Conservation (phyloP, 139 green algal species). For the Mychonastes homosphaera region DNA sequence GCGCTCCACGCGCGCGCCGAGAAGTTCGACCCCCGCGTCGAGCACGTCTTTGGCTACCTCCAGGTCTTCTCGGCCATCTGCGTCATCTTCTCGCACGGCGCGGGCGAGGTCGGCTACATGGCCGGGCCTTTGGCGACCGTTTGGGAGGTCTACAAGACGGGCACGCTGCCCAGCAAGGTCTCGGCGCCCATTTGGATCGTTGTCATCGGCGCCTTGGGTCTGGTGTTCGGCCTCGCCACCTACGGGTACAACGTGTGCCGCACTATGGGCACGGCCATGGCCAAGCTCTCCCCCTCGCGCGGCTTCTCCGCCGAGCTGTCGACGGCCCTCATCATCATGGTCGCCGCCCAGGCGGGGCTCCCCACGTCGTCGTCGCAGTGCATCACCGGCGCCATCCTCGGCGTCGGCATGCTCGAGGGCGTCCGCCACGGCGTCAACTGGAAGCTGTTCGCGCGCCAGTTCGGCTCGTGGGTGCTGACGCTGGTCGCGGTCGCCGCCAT, state of each 20-base stretch:
- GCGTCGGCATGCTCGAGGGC: constrained; percentile 33
- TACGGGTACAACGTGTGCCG: constrained; percentile 43
- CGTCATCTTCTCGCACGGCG: constrained; percentile 43
- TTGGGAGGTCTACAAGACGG: constrained; percentile 34
- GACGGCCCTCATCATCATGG: constrained; percentile 46
- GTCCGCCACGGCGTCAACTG: constrained; percentile 39
- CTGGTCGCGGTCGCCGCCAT: constrained; percentile 25
- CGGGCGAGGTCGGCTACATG: constrained; percentile 36
- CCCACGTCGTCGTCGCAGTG: constrained; percentile 10
- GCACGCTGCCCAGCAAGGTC: constrained; percentile 20
- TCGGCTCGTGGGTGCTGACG: constrained; percentile 29
- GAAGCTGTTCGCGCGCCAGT: constrained; percentile 28
- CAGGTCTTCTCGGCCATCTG: constrained; percentile 52
- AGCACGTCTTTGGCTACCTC: constrained; percentile 48
- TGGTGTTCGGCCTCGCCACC: constrained; percentile 50
- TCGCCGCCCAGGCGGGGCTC: constrained; percentile 30
- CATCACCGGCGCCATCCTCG: constrained; percentile 38
- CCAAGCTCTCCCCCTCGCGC: constrained; percentile 46
- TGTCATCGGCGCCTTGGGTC: constrained; percentile 31
- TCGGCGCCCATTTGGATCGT: constrained; percentile 36
- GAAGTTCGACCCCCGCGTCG: constrained; percentile 36
- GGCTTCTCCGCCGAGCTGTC: constrained; percentile 58
- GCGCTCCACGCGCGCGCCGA: constrained; percentile 39
- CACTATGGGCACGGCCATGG: constrained; percentile 41
- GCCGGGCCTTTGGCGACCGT: constrained; percentile 38